Percentiles rank a stretch among this genome's conserved stretches.
These are phyloP conservation scores for Barnettozyma salicaria DNA, from an alignment of 805 yeast genomes.

Conservation along the genomic window DNA sequence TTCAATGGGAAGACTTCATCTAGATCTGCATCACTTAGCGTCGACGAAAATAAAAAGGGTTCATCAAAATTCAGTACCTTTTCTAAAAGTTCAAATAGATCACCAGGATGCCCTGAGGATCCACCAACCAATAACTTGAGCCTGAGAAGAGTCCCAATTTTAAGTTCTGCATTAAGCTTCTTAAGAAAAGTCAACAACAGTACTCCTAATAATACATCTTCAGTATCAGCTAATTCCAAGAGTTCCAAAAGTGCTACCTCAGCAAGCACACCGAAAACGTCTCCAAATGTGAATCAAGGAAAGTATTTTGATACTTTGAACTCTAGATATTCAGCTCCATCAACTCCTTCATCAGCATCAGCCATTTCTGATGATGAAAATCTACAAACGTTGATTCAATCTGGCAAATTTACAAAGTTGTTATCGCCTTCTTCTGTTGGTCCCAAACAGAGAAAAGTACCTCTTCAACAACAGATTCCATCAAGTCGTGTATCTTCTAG, in stretches of 20 bases:
- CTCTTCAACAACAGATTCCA: conserved; percentile 4
- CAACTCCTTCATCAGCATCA: conserved; percentile 20
- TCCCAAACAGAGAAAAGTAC: conserved; percentile 3
- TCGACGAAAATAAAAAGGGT: no score
- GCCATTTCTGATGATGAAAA: conserved; percentile 21
- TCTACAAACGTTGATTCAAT: conserved; percentile 1
- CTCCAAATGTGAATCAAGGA: conserved; percentile 8
- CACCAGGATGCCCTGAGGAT: no score
- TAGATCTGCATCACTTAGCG: conserved; percentile 1
- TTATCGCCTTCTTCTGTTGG: conserved; percentile 3
- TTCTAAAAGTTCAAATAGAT: conserved; percentile 5
- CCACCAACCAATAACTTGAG: no score
- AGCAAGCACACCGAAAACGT: conserved; percentile 6
- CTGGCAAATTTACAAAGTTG: not conserved
- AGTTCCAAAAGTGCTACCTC: conserved; percentile 7
- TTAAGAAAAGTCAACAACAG: conserved; percentile 18
- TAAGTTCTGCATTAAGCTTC: conserved; percentile 22
- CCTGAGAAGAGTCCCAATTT: conserved; percentile 21
- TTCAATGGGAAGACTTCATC: not conserved
- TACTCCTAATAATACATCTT: conserved; percentile 7
- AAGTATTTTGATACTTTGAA: not conserved
- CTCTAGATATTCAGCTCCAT: conserved; percentile 12
- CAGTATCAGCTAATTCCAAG: conserved; percentile 1
- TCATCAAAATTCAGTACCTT: no score
- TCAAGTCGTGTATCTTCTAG: conserved; percentile 15